Evolutionary conservation across 1,284 basidiomycete species (phyloP).

Genomic region (Vanrija sp.): DNA sequence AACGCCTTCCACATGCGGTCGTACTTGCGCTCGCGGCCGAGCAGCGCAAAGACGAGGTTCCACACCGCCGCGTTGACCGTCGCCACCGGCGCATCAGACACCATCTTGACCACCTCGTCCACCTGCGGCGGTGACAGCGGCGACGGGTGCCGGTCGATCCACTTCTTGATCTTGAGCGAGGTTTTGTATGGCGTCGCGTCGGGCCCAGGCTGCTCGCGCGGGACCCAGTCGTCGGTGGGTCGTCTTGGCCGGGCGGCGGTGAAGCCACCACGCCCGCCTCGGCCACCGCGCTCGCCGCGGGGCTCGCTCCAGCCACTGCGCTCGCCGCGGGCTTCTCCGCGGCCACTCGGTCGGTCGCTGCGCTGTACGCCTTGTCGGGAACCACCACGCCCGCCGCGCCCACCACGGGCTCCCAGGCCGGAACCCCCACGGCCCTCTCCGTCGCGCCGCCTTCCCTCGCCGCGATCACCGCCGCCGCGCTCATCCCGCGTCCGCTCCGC

Average conservation of each 20-base stretch:
- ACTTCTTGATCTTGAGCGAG: slow-evolving; percentile 16
- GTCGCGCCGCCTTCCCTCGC: not conserved
- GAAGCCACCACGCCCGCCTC: too few species aligned
- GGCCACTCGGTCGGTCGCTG: not conserved
- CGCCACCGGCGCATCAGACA: slow-evolving; percentile 21
- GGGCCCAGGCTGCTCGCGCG: not conserved
- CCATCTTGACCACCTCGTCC: slow-evolving; percentile 26
- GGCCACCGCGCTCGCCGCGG: too few species aligned
- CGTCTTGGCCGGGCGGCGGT: too few species aligned
- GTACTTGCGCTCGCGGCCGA: slow-evolving; percentile 35
- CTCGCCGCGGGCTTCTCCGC: too few species aligned
- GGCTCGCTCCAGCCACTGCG: too few species aligned
- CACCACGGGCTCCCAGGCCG: not conserved
- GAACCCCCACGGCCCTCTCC: not conserved
- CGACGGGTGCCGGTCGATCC: slow-evolving; percentile 19
- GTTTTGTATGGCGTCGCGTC: slow-evolving; percentile 3
- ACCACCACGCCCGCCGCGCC: not conserved
- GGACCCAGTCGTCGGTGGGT: not conserved
- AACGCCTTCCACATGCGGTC: slow-evolving; percentile 38
- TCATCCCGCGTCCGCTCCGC: not conserved
- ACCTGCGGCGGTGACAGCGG: slow-evolving; percentile 19
- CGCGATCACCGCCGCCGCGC: not conserved
- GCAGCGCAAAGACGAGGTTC: slow-evolving; percentile 36
- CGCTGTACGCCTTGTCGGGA: not conserved
- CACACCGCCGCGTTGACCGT: slow-evolving; percentile 40